A percentile compares a stretch with the other conserved stretches of the same genome.
These are phyloP conservation scores for Porodaedalea pini DNA, from an alignment of 1,284 basidiomycete species.

Conservation along the genomic window DNA sequence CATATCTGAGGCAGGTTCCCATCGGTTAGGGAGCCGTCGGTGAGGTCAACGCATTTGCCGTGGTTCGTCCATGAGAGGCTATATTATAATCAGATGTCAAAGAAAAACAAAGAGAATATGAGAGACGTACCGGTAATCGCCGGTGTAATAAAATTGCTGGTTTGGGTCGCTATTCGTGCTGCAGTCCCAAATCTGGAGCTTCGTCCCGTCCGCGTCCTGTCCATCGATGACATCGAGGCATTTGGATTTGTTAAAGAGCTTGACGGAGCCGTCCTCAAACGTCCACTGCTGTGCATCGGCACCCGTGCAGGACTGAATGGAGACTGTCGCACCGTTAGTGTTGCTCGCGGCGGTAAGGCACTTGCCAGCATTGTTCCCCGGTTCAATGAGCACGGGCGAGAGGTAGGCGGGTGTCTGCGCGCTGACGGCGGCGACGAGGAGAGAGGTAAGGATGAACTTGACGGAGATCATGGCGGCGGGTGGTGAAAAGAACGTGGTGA, in stretches of 20 bases:
- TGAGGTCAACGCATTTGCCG: slow-evolving; percentile 47
- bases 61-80: slow-evolving; percentile 42
- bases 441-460: slow-evolving; percentile 9
- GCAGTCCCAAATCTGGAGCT: slow-evolving; percentile 49
- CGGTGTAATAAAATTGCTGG: slow-evolving; percentile 44
- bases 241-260: slow-evolving; percentile 40
- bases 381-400: slow-evolving; percentile 36
- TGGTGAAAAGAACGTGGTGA: slow-evolving; percentile 1
- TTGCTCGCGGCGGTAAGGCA: slow-evolving; percentile 48
- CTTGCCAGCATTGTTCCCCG: slow-evolving; percentile 40
- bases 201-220: slow-evolving; percentile 37
- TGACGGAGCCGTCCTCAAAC: slow-evolving; percentile 40
- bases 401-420: slow-evolving; percentile 20
- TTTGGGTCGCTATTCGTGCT: slow-evolving; percentile 33
- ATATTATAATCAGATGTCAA: neutral
- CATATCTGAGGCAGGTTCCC: slow-evolving; percentile 46
- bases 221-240: slow-evolving; percentile 46
- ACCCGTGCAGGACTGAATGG: slow-evolving; percentile 42
- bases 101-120: neutral
- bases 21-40: slow-evolving; percentile 35
- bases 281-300: slow-evolving; percentile 41
- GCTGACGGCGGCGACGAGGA: slow-evolving; percentile 8
- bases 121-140: slow-evolving; percentile 32
- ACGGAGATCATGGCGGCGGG: slow-evolving; percentile 5
- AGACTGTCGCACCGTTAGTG: slow-evolving; percentile 42